Conservation (phyloP, 805 yeast species). For the Pichia ethanolica region DNA sequence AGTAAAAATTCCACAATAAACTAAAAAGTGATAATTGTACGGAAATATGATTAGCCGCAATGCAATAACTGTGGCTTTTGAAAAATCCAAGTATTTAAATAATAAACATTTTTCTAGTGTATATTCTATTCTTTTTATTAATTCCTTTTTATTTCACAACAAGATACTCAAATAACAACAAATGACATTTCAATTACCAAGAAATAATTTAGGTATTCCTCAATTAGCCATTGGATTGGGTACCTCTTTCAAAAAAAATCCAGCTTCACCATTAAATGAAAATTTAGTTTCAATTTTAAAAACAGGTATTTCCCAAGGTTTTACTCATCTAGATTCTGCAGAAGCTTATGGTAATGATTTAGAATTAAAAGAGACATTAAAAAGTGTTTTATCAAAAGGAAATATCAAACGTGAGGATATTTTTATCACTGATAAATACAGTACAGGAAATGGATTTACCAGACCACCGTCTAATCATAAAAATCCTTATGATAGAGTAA, state of each 20-base stretch:
- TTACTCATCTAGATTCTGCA: conserved; percentile 59
- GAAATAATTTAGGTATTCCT: background rate
- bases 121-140: too few relatives aligned
- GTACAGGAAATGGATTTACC: conserved; percentile 29
- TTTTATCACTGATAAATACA: conserved; percentile 56
- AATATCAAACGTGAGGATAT: conserved; percentile 36
- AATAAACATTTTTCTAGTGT: too few relatives aligned
- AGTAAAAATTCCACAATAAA: too few relatives aligned
- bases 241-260: background rate
- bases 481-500: conserved; percentile 41
- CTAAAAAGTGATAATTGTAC: too few relatives aligned
- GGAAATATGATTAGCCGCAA: too few relatives aligned
- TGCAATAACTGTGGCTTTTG: too few relatives aligned
- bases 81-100: too few relatives aligned
- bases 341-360: conserved; percentile 52
- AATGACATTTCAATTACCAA: background rate
- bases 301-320: conserved; percentile 43
- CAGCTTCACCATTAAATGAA: background rate
- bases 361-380: conserved; percentile 45
- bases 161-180: too few relatives aligned
- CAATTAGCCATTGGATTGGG: background rate
- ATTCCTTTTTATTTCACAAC: too few relatives aligned
- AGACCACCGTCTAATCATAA: conserved; percentile 25
- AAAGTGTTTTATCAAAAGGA: conserved; percentile 20
- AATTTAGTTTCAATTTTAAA: conserved; percentile 38